Evolutionary conservation across 139 green algal species (phyloP).

Genomic region (Tetraselmis striata): DNA sequence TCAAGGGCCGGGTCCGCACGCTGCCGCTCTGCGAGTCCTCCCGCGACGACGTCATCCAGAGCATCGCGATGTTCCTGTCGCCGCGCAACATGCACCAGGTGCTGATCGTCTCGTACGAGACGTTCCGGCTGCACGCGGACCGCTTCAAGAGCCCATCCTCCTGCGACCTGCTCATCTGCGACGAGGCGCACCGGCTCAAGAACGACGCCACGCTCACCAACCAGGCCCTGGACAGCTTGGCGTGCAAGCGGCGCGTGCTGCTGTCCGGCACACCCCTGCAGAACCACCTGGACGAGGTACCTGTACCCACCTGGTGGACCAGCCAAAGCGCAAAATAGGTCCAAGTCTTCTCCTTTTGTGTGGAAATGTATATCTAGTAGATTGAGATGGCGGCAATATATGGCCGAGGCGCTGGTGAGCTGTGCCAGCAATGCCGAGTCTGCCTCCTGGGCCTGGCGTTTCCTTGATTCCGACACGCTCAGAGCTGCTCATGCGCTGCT

Average conservation of each 20-base stretch:
- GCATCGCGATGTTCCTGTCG: conserved; percentile 68
- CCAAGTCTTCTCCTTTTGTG: too few species aligned
- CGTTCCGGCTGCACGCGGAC: conserved; percentile 84
- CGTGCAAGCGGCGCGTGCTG: conserved; percentile 85
- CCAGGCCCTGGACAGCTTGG: conserved; percentile 69
- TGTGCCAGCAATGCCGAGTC: too few species aligned
- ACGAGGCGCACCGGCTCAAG: conserved; percentile 97
- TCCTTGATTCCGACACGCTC: neutral
- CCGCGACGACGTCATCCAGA: conserved; percentile 76
- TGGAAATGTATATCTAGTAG: too few species aligned
- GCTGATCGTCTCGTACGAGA: conserved; percentile 94
- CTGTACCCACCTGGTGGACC: too few species aligned
- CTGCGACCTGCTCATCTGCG: conserved; percentile 96
- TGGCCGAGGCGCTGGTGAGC: too few species aligned
- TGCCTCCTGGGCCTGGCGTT: too few species aligned
- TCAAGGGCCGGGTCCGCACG: conserved; percentile 63
- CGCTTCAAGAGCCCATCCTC: conserved; percentile 45
- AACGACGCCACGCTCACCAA: conserved; percentile 93
- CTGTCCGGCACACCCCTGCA: conserved; percentile 91
- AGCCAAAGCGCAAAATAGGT: too few species aligned
- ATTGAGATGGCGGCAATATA: too few species aligned
- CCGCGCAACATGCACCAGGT: conserved; percentile 54
- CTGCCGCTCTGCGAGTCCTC: conserved; percentile 82
- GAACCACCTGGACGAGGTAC: conserved; percentile 91
- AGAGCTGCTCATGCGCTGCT: too few species aligned